phyloP scores from a whole-genome alignment of 371 early-diverging fungal genomes.

The Mucor circinelloides region DNA sequence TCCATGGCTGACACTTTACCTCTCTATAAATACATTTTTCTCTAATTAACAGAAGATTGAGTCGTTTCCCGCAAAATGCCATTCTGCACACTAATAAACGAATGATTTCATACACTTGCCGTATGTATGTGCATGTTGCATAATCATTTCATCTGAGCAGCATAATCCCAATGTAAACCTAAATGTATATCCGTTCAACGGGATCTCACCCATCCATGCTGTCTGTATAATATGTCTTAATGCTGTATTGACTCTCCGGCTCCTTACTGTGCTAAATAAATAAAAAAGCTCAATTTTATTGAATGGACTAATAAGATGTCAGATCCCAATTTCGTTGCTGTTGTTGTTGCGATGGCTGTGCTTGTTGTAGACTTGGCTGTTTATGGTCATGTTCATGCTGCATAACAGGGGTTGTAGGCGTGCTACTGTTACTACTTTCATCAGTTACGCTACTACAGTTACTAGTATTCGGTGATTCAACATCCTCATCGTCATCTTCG shows the following conservation, averaged over 20 bases:
- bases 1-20: neutral
- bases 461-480: neutral
- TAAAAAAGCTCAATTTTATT: neutral
- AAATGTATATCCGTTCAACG: slow-evolving; percentile 6
- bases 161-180: slow-evolving; percentile 4
- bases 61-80: neutral
- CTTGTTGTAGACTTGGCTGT: neutral
- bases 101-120: neutral
- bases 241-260: neutral
- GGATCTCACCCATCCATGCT: neutral
- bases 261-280: too few species aligned
- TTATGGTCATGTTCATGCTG: slow-evolving; percentile 1
- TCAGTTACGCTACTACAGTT: neutral
- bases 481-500: neutral
- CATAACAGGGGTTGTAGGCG: slow-evolving; percentile 17
- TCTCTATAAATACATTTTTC: neutral
- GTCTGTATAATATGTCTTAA: neutral
- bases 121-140: neutral
- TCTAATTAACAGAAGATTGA: neutral
- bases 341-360: neutral
- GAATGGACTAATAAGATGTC: neutral
- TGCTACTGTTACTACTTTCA: slow-evolving; percentile 1
- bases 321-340: neutral
- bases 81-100: neutral
- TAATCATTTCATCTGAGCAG: neutral